These are phyloP conservation scores for Tricholoma terreum DNA, from an alignment of 768 basidiomycete genomes.

Conservation along the genomic window DNA sequence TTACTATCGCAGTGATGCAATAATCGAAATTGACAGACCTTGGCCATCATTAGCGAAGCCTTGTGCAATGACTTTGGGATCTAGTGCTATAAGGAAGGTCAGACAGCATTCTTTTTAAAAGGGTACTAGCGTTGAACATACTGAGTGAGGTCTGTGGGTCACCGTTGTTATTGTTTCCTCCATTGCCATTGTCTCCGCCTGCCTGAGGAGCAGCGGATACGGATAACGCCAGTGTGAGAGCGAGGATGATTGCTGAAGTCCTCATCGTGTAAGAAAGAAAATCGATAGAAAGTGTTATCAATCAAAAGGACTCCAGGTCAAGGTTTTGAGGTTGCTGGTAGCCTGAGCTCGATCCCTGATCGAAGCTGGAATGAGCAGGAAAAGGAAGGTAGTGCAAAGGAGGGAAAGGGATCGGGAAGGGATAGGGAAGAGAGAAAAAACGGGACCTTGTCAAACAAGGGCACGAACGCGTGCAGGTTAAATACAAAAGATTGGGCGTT, in stretches of 20 bases:
- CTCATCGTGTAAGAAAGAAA: slow-evolving; percentile 29
- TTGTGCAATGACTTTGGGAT: slow-evolving; percentile 47
- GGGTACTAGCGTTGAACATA: slow-evolving; percentile 10
- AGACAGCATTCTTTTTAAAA: neutral
- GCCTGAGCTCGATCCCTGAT: slow-evolving; percentile 34
- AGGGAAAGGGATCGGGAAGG: too few species aligned
- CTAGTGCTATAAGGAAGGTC: slow-evolving; percentile 25
- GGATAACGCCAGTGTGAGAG: slow-evolving; percentile 28
- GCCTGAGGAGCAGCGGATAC: slow-evolving; percentile 22
- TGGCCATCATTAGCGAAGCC: slow-evolving; percentile 58
- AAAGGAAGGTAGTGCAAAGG: slow-evolving; percentile 5
- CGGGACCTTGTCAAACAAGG: too few species aligned
- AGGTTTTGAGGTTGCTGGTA: slow-evolving; percentile 11
- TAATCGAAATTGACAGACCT: slow-evolving; percentile 9
- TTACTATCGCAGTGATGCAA: neutral
- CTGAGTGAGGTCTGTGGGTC: slow-evolving; percentile 46
- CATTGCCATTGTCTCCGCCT: slow-evolving; percentile 4
- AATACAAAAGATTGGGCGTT: too few species aligned
- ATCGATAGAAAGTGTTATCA: slow-evolving; percentile 19
- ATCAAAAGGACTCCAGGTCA: slow-evolving; percentile 16
- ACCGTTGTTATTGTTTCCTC: neutral
- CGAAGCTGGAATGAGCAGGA: slow-evolving; percentile 5
- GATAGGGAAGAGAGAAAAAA: slow-evolving; percentile 8
- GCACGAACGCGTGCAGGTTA: too few species aligned
- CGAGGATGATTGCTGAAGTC: slow-evolving; percentile 25